Base-by-base conservation (phyloP, 164 flowering plant genomes). In the Tetracentron sinense region DNA sequence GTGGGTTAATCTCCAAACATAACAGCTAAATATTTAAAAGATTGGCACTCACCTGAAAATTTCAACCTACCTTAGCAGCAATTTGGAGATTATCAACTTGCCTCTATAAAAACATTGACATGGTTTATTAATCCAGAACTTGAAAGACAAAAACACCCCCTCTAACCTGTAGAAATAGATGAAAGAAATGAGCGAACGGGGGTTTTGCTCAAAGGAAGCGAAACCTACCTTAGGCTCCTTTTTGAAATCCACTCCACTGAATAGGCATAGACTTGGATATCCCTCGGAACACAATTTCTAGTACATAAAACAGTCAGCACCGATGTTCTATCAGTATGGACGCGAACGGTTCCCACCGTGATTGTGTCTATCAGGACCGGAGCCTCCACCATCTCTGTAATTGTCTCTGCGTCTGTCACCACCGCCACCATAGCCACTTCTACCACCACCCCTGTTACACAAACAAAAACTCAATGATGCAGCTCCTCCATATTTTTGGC, bases 31-130 rank as follows among this genome's bases (percentile, higher is more conserved):
- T 66, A 1, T 63, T 74, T 60, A 53, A 62, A 75, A 71, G 68
- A 80, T 75, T 73, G 72, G 78, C 88, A 90, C 97, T 90, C 93
- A 90, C 97, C 97, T 90, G 91, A 82, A 73, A 74, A 62, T 74
- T 75, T 83, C 85, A 78, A 88, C 79, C 90, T 86, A 88, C 82
- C 84, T 74, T 85, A 83, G 87, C 89, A 80, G 88, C 85, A 86
- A 77, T 83, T 86, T 75, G 85, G 84, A 82, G 85, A 74, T 73
- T 75, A 86, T 83, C 97, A 91, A 74, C 83, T 81, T 85, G 89
- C 85, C 87, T 88, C 93, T 86, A 86, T 56, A 79, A 90, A 88
- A 86, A 86, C 78, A 86, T 85, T 73, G 80, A 85, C 80, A 83
- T 72, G 65, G 60, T 69, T 74, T 54, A 79, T 83, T 75, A 90